Conservation (phyloP, 768 basidiomycete species). For the Cyclocybe cylindracea region DNA sequence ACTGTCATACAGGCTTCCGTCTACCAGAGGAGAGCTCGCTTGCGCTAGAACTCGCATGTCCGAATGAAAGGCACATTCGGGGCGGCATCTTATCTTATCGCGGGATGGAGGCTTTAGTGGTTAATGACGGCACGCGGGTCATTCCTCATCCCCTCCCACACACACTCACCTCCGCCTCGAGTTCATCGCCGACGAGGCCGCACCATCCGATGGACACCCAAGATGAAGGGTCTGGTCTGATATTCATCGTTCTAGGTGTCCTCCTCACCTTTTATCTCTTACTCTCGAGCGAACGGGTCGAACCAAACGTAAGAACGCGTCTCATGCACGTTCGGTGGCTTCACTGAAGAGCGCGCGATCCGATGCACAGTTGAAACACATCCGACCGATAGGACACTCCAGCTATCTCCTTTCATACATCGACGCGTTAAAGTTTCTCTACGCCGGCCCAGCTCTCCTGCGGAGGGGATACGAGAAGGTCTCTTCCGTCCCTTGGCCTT, state of each 20-base stretch:
- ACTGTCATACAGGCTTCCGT: no score
- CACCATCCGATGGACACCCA: constrained; percentile 1
- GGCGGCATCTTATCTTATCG: constrained; percentile 16
- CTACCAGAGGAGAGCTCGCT: background rate
- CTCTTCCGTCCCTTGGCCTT: background rate
- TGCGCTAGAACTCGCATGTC: background rate
- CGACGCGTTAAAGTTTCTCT: constrained; percentile 19
- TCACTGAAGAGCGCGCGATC: background rate
- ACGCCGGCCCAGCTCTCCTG: constrained; percentile 8
- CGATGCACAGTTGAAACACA: constrained; percentile 23
- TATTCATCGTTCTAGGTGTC: constrained; percentile 5
- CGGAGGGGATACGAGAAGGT: constrained; percentile 24
- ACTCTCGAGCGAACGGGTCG: constrained; percentile 1
- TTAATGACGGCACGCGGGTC: background rate
- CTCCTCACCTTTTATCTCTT: background rate
- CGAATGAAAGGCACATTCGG: background rate
- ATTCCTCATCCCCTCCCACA: background rate
- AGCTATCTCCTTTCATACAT: constrained; percentile 20
- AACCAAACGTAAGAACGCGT: constrained; percentile 10
- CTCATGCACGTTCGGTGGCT: background rate
- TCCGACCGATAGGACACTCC: constrained; percentile 23
- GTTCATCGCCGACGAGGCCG: background rate
- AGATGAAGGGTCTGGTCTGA: constrained; percentile 1
- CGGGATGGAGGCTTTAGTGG: background rate
- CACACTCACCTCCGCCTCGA: background rate